Conservation (phyloP, 2,329 filamentous ascomycete genomes). For the Acrocalymma vagum region DNA sequence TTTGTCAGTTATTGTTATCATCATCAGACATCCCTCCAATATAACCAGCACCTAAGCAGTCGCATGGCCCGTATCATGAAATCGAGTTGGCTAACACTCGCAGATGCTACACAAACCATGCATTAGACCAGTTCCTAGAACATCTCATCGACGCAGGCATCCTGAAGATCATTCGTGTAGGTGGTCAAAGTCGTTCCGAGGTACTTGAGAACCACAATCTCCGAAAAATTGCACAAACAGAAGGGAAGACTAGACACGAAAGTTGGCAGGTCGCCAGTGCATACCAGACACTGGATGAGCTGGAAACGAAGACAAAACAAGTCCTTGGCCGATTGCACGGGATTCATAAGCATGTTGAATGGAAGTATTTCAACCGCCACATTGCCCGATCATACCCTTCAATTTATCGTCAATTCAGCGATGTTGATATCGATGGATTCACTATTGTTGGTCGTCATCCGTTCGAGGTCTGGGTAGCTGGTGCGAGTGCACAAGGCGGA, state of each 20-base stretch:
- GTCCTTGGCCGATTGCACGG: slow-evolving; percentile 17
- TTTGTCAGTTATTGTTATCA: too few species aligned
- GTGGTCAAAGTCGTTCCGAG: slow-evolving; percentile 65
- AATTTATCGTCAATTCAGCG: slow-evolving; percentile 29
- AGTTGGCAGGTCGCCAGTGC: slow-evolving; percentile 12
- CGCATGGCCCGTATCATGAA: too few species aligned
- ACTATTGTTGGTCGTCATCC: slow-evolving; percentile 26
- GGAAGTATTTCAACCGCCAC: slow-evolving; percentile 24
- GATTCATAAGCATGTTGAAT: slow-evolving; percentile 16
- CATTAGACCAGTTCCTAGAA: slow-evolving; percentile 67
- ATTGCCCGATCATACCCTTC: slow-evolving; percentile 17
- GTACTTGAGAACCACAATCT: slow-evolving; percentile 62
- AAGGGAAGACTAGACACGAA: slow-evolving; percentile 30
- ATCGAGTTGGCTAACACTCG: slow-evolving; percentile 6
- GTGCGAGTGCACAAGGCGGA: background rate
- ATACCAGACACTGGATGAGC: slow-evolving; percentile 22
- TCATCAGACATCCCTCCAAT: too few species aligned
- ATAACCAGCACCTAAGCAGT: too few species aligned
- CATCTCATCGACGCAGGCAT: slow-evolving; percentile 62
- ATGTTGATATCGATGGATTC: slow-evolving; percentile 24
- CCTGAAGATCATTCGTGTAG: slow-evolving; percentile 67
- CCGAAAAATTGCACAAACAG: slow-evolving; percentile 29
- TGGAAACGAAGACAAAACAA: slow-evolving; percentile 7
- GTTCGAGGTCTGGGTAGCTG: slow-evolving; percentile 30
- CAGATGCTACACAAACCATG: slow-evolving; percentile 61